Evolutionary conservation across 768 basidiomycete species (phyloP), one percentile per base, ranked within the genome.

Genomic region (Leccinum uliginosum): DNA sequence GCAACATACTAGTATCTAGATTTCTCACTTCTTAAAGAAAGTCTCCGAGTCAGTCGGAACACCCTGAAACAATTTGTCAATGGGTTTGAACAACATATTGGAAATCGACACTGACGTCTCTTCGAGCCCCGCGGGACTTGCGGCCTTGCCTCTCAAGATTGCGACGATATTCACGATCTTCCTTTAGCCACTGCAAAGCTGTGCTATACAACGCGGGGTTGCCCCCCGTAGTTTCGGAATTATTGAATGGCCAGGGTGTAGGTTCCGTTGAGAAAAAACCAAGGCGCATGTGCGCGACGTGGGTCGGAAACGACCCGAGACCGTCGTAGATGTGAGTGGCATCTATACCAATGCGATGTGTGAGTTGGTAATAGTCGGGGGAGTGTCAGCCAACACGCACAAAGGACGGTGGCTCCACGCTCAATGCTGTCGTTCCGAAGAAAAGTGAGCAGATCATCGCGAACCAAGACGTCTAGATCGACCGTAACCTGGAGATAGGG

Each of bases 241-340:
- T 43, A 8, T 71, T 59, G n/a, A 81, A 71, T 3, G 86, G 84
- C 93, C 94, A 98, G 7, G 83, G 66, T 14, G 83, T 80, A 3
- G 90, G 87, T 17, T 77, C 76, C 2, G 81, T 84, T 12, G 85
- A 76, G 54, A 94, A 84, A 12, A 77, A 74, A 4, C 97, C 97
- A 48, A 93, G 79, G 24, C 89, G 84, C 85, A 99, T 89, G 68
- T 98, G 97, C 5, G 85, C 85, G 58, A 98, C 78, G 66, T 96
- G 92, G 1, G 95, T 98, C 4, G 97, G 96, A 76, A 96, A 98
- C n/a, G 80, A 72, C 65, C 83, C 82, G 29, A 98, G 73, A 11
- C 95, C 96, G 69, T 98, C 96, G 62, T 94, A 97, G 65, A 99
- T 97, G 71, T 99, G 97, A 1, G 95, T 98, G 11, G 95, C 93